Evolutionary conservation across 148 eudicot genomes (phyloP).

Genomic region (Nepenthes gracilis): DNA sequence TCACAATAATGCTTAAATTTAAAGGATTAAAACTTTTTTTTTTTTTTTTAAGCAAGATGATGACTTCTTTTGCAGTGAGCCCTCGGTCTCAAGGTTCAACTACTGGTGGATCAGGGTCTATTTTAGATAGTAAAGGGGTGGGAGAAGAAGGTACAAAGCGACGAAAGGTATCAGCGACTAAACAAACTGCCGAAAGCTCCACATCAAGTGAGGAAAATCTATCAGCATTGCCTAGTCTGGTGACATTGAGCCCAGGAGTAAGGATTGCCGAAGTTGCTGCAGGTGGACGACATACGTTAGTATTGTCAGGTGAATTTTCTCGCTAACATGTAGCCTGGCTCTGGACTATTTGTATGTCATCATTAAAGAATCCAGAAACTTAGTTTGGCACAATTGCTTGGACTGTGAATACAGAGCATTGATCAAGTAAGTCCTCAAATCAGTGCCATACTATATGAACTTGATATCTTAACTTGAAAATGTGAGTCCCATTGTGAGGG

Average conservation of each 20-base stretch:
- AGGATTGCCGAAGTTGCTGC: constrained; percentile 82
- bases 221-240: constrained; percentile 82
- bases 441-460: too few relatives aligned
- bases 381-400: not conserved
- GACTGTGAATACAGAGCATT: too few relatives aligned
- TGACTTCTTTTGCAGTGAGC: constrained; percentile 47
- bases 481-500: too few relatives aligned
- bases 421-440: too few relatives aligned
- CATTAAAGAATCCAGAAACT: not conserved
- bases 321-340: not conserved
- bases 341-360: too few relatives aligned
- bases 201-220: constrained; percentile 53
- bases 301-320: constrained; percentile 64
- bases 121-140: constrained; percentile 32
- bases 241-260: constrained; percentile 69
- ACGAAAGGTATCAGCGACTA: constrained; percentile 65
- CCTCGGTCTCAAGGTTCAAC: constrained; percentile 53
- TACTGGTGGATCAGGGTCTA: constrained; percentile 34
- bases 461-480: too few relatives aligned
- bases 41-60: constrained; percentile 2
- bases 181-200: constrained; percentile 63
- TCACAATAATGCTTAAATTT: constrained; percentile 5
- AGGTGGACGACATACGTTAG: constrained; percentile 94
- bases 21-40: too few relatives aligned
- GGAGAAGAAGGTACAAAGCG: constrained; percentile 73